Evolutionary conservation across 2,329 filamentous ascomycete species (phyloP).

Genomic region (Paraphaeosphaeria minitans): DNA sequence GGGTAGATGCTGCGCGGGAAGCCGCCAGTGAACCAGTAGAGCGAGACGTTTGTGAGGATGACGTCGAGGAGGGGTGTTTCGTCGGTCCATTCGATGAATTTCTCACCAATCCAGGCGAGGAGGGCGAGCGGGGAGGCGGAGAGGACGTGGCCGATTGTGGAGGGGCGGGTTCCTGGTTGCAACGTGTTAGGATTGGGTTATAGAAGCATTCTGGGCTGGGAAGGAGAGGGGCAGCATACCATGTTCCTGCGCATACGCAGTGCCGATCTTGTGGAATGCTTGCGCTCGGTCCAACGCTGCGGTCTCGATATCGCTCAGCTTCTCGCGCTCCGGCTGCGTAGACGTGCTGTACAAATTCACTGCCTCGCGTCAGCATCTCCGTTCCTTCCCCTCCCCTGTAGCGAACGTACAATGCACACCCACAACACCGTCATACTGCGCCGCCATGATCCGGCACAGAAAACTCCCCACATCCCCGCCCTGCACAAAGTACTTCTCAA

Average conservation of each 20-base stretch:
- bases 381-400: background rate
- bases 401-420: conserved; percentile 40
- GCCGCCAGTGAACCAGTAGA: conserved; percentile 63
- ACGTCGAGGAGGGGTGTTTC: conserved; percentile 43
- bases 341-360: conserved; percentile 32
- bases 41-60: conserved; percentile 58
- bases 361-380: conserved; percentile 11
- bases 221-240: conserved; percentile 45
- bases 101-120: conserved; percentile 65
- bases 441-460: conserved; percentile 49
- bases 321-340: conserved; percentile 21
- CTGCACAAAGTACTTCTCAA: conserved; percentile 60
- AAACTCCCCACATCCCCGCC: conserved; percentile 63
- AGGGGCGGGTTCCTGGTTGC: conserved; percentile 39
- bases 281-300: conserved; percentile 15
- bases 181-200: too few relatives aligned
- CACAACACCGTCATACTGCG: conserved; percentile 54
- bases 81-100: conserved; percentile 62
- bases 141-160: conserved; percentile 62
- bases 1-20: conserved; percentile 57
- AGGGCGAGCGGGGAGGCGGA: conserved; percentile 61
- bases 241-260: conserved; percentile 60
- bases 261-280: conserved; percentile 50
- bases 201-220: background rate
- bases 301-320: conserved; percentile 26